phyloP scores from a whole-genome alignment of 768 basidiomycete genomes.

The Vishniacozyma victoriae region DNA sequence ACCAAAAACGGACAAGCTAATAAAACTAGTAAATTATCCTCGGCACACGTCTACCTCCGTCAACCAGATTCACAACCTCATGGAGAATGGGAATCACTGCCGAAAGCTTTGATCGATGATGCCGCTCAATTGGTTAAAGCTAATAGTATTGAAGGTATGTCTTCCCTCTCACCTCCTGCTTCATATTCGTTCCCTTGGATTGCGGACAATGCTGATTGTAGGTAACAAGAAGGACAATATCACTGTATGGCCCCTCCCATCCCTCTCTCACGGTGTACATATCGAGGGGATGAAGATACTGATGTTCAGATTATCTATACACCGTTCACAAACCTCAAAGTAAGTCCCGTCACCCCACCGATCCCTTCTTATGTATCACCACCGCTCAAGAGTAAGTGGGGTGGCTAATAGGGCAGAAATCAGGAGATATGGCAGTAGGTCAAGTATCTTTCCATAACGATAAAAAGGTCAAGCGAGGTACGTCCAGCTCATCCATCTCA shows the following conservation, averaged over 20 bases:
- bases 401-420: constrained; percentile 65
- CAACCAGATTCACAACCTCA: constrained; percentile 64
- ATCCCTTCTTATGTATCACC: no score
- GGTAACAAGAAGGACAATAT: constrained; percentile 95
- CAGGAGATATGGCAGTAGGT: constrained; percentile 94
- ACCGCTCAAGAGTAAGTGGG: neutral
- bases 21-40: constrained; percentile 58
- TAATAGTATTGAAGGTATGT: constrained; percentile 85
- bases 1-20: neutral
- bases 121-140: constrained; percentile 95
- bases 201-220: constrained; percentile 38
- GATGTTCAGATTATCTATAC: constrained; percentile 83
- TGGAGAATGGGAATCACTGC: constrained; percentile 73
- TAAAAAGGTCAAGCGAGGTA: constrained; percentile 79
- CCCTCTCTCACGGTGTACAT: neutral
- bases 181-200: neutral
- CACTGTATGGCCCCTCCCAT: constrained; percentile 47
- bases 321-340: constrained; percentile 86
- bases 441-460: constrained; percentile 92
- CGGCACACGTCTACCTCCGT: constrained; percentile 93
- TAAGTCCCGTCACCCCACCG: constrained; percentile 37
- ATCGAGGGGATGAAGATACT: no score
- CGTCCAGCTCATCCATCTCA: constrained; percentile 3
- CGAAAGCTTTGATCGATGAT: constrained; percentile 68
- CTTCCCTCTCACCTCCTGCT: neutral